A percentile compares a stretch with the other conserved stretches of the same genome.
Evolutionary conservation across 805 yeast genomes (phyloP).

Genomic region (Wickerhamomyces mucosus): DNA sequence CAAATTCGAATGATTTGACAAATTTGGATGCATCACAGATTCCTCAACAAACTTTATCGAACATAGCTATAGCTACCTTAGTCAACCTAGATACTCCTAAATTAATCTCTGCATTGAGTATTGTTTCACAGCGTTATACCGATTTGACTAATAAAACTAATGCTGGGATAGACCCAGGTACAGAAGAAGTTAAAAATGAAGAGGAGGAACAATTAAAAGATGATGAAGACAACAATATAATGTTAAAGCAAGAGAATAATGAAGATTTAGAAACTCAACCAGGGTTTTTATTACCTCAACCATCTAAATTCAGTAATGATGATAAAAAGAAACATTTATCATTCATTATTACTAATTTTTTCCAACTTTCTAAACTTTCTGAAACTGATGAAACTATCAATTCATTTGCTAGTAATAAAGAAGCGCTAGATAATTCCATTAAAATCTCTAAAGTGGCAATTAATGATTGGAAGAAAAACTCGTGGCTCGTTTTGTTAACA

Average conservation of each 20-base stretch:
- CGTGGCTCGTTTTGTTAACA: conserved; percentile 70
- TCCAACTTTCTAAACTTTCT: conserved; percentile 33
- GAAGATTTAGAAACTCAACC: conserved; percentile 31
- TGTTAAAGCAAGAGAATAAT: conserved; percentile 10
- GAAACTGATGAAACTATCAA: conserved; percentile 11
- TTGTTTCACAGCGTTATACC: conserved; percentile 57
- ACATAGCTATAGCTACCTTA: conserved; percentile 61
- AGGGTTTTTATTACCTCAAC: conserved; percentile 47
- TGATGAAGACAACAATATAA: conserved; percentile 18
- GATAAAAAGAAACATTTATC: conserved; percentile 51
- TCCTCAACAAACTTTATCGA: conserved; percentile 52
- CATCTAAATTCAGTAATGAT: conserved; percentile 39
- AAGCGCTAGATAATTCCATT: conserved; percentile 13
- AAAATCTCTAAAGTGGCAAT: conserved; percentile 24
- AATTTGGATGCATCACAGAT: conserved; percentile 63
- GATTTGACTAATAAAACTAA: conserved; percentile 27
- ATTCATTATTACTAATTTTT: conserved; percentile 49
- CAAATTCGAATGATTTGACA: conserved; percentile 47
- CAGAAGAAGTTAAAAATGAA: conserved; percentile 22
- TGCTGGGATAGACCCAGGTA: conserved; percentile 10
- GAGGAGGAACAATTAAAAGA: conserved; percentile 15
- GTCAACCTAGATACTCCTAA: conserved; percentile 39
- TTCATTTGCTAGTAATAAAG: conserved; percentile 13
- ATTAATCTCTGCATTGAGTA: conserved; percentile 58
- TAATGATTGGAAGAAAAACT: conserved; percentile 49